phyloP scores from a whole-genome alignment of 495 filamentous ascomycete species.

The Aspergillus wentii region DNA sequence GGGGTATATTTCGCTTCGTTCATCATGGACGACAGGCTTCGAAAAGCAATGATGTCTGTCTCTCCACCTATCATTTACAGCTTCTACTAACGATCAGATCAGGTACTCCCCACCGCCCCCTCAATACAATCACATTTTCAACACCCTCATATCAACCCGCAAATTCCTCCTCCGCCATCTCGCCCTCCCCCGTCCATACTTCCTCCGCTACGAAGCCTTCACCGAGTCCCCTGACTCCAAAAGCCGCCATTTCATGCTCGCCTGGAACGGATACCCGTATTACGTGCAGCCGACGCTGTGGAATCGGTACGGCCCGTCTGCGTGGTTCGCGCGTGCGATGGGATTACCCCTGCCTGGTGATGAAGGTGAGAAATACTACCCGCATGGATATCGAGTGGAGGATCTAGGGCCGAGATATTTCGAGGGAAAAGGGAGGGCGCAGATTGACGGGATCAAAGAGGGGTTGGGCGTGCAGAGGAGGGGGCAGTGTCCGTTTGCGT shows the following conservation, averaged over 20 bases:
- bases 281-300: constrained; percentile 55
- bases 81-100: neutral
- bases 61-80: neutral
- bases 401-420: constrained; percentile 56
- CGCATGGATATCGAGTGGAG: constrained; percentile 51
- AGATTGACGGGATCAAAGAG: constrained; percentile 35
- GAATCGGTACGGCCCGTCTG: constrained; percentile 52
- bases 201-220: constrained; percentile 40
- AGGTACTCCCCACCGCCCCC: constrained; percentile 40
- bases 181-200: constrained; percentile 45
- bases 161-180: constrained; percentile 49
- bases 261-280: constrained; percentile 47
- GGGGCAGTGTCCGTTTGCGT: constrained; percentile 46
- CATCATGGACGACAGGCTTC: constrained; percentile 55
- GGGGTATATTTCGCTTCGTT: constrained; percentile 44
- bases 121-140: constrained; percentile 30
- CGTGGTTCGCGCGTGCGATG: constrained; percentile 43
- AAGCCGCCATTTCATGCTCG: constrained; percentile 43
- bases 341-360: constrained; percentile 57
- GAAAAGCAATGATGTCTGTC: constrained; percentile 56
- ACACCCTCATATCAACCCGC: constrained; percentile 37
- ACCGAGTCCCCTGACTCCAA: constrained; percentile 41
- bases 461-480: constrained; percentile 22
- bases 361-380: constrained; percentile 49
- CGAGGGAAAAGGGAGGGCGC: constrained; percentile 49